Base-by-base conservation (phyloP, 2,329 filamentous ascomycete species). In the Diaporthe citriasiana region DNA sequence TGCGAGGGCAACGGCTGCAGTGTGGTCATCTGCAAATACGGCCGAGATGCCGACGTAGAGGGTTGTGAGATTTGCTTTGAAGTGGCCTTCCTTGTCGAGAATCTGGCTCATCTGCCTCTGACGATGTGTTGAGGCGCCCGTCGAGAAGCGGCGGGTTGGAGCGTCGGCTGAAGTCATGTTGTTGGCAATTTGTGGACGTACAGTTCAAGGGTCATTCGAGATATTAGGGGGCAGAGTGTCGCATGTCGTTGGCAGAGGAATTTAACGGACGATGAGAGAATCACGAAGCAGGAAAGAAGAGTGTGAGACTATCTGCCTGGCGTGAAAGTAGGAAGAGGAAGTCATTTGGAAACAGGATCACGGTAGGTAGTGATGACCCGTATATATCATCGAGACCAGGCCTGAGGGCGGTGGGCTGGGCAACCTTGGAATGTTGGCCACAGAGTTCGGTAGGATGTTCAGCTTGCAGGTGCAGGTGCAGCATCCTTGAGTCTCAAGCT, bases 31-130 rank as follows among this genome's bases (percentile, higher is more conserved):
- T 1, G 84, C 81, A 63, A 87, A 84, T 63, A 88, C 84, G 53
- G 89, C 89, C 4, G 92, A 90, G 45, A 93, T 88, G 71, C 92
- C 92, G 55, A 91, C 81, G 77, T 89, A 94, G 63, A 93, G 85
- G 8, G 87, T 87, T 53, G 85, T 87, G 56, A 89, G 81, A 73
- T 86, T 78, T 51, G 85, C 85, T 53, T 85, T 86, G 77, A 86
- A 85, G 42, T 81, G 79, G 51, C 85, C 84, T 72, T 84, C 82
- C 74, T 83, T 83, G 77, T 86, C 84, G 66, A 84, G 80, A 74
- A 85, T 78, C 7, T 81, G 82, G 79, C 85, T 87, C 84, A 87
- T 86, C 78, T 84, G 82, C 72, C 85, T 82, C 80, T 84, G 85
- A 55, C 84, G 85, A 80, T 87, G 84, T 78, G 81, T 80, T 74